Evolutionary conservation across 345 rosid genomes (phyloP), one percentile per base, ranked within the genome.

Genomic region (Erysimum cheiranthoides): DNA sequence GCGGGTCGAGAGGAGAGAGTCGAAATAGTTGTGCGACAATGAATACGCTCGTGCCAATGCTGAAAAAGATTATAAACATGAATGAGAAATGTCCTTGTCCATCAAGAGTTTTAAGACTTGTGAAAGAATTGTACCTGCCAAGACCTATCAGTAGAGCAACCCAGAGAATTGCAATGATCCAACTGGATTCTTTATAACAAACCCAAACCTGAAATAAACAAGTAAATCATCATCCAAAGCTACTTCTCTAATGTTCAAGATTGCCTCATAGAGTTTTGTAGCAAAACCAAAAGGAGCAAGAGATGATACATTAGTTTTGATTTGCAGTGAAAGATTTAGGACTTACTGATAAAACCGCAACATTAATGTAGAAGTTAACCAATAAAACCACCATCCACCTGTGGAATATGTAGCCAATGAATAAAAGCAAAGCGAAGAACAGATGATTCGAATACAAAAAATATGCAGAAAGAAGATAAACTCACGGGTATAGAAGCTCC

Each of bases 401-500:
- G 86, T 27, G 46, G 6, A 10, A 50, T n/a, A 30, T 68, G 5
- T 49, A 73, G 74, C 13, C 18, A 18, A 27, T 61, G 54, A 53
- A n/a, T 12, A 61, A 0, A 39, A 62, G 58, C 66, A 73, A 54
- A 57, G 9, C 25, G 2, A 66, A 21, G n/a, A 16, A 47, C 43
- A 18, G 4, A 39, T 34, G 30, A 40, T 45, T 30, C 27, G 7
- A 45, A 72, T 27, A 74, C 18, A 57, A 61, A 38, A 25, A 0
- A 60, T 21, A 21, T 16, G 17, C 34, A 21, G 53, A 60, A 8
- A 16, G 10, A 17, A 39, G 4, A 7, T 3, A 35, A 68, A 75
- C 91, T 93, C 73, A 94, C 96, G 93, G 98, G 60, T 89, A 87
- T 3, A 85, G 57, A 32, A 94, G 91, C 68, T 94, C 98, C 81